Conservation (phyloP, 148 eudicot species). For the Vaccinium darrowii region DNA sequence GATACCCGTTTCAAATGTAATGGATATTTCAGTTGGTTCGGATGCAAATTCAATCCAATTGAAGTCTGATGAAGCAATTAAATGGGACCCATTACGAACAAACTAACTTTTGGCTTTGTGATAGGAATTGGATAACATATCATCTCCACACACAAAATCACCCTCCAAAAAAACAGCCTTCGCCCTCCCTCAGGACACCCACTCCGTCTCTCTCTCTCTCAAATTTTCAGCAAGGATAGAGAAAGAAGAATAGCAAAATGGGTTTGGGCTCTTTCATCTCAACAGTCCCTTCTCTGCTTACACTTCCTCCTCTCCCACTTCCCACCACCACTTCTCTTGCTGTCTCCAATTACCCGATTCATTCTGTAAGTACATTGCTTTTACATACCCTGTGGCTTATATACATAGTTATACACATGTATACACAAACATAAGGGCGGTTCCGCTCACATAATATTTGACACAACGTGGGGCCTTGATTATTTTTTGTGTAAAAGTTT, state of each 20-base stretch:
- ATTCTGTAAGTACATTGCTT: conserved; percentile 35
- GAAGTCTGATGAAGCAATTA: neutral
- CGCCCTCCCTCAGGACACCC: neutral
- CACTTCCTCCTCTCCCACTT: conserved; percentile 35
- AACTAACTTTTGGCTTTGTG: neutral
- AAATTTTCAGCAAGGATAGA: neutral
- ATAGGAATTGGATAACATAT: conserved; percentile 13
- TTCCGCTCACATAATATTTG: too few species aligned
- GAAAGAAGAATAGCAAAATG: conserved; percentile 22
- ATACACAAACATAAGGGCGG: too few species aligned
- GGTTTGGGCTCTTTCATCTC: conserved; percentile 61
- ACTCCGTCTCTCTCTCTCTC: neutral
- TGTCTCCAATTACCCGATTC: conserved; percentile 27
- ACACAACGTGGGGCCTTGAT: too few species aligned
- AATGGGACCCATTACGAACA: neutral
- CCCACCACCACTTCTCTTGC: conserved; percentile 24
- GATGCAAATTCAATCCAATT: neutral
- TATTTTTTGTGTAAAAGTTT: too few species aligned
- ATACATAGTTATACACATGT: too few species aligned
- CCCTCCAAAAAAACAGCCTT: neutral
- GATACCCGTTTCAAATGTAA: neutral
- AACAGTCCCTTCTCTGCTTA: conserved; percentile 51
- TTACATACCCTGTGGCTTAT: too few species aligned
- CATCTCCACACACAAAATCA: neutral
- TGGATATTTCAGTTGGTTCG: neutral